These are phyloP conservation scores for Yamadazyma trypodendri DNA, from an alignment of 1,139 yeast species.

Conservation along the genomic window DNA sequence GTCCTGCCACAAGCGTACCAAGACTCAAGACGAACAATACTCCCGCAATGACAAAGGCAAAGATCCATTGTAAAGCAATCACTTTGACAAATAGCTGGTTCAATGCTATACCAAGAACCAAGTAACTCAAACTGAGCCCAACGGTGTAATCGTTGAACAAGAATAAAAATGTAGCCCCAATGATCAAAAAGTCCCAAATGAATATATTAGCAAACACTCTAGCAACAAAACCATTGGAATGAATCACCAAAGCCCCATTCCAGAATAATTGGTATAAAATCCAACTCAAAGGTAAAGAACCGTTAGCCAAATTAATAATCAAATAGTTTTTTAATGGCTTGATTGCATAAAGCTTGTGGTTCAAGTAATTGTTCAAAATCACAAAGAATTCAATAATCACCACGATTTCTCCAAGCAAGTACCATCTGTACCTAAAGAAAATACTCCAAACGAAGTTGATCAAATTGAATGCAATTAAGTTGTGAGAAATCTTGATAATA, in stretches of 20 bases:
- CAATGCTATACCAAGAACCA: slow-evolving; percentile 64
- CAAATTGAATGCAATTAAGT: slow-evolving; percentile 61
- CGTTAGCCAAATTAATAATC: slow-evolving; percentile 32
- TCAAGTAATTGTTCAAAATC: slow-evolving; percentile 53
- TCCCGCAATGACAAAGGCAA: slow-evolving; percentile 67
- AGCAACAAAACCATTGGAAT: slow-evolving; percentile 57
- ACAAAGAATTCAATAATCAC: slow-evolving; percentile 54
- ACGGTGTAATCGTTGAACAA: slow-evolving; percentile 71
- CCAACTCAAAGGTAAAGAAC: slow-evolving; percentile 77
- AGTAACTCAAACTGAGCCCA: slow-evolving; percentile 57
- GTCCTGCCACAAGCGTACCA: slow-evolving; percentile 36
- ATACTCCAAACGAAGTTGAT: slow-evolving; percentile 60
- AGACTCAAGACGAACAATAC: slow-evolving; percentile 49
- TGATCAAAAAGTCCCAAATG: slow-evolving; percentile 74
- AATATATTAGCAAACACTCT: slow-evolving; percentile 69
- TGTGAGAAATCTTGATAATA: slow-evolving; percentile 24
- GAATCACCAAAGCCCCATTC: slow-evolving; percentile 75
- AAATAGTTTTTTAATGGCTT: slow-evolving; percentile 37
- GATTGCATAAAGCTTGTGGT: slow-evolving; percentile 59
- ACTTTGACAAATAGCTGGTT: slow-evolving; percentile 67
- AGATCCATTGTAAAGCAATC: slow-evolving; percentile 82
- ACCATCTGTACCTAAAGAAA: slow-evolving; percentile 56
- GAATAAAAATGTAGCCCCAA: slow-evolving; percentile 58
- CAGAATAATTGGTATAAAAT: slow-evolving; percentile 69
- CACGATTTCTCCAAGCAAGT: slow-evolving; percentile 55